phyloP scores from a whole-genome alignment of 345 rosid species.

The Bruguiera sexangula region DNA sequence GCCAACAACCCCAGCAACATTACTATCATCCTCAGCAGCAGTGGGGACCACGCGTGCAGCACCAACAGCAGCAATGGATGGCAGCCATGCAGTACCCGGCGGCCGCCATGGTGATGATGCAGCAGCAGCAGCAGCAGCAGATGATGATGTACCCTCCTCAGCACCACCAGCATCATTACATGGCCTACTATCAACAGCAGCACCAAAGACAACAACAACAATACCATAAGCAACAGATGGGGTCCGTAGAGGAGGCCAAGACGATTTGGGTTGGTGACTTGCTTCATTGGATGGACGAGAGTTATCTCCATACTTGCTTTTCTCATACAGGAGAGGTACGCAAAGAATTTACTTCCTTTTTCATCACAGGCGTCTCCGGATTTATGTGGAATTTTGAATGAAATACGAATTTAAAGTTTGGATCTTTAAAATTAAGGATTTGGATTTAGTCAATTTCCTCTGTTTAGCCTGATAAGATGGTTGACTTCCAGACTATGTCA shows the following conservation, averaged over 20 bases:
- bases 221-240: conserved; percentile 23
- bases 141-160: conserved; percentile 83
- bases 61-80: conserved; percentile 53
- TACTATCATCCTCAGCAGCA: conserved; percentile 32
- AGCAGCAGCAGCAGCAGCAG: conserved; percentile 47
- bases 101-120: conserved; percentile 92
- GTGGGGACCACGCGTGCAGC: conserved; percentile 18
- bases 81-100: conserved; percentile 80
- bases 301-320: conserved; percentile 69
- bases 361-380: too few relatives aligned
- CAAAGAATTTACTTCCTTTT: too few relatives aligned
- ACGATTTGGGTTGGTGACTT: conserved; percentile 81
- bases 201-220: conserved; percentile 19
- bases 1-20: conserved; percentile 25
- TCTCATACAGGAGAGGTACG: conserved; percentile 70
- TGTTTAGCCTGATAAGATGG: too few relatives aligned
- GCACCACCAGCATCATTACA: conserved; percentile 43
- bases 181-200: conserved; percentile 47
- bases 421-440: too few relatives aligned
- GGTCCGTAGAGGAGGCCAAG: conserved; percentile 57
- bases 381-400: too few relatives aligned
- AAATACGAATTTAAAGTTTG: too few relatives aligned
- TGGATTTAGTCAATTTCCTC: too few relatives aligned
- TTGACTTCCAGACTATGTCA: too few relatives aligned
- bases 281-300: conserved; percentile 82